Evolutionary conservation across 2,329 filamentous ascomycete species (phyloP).

Genomic region (Beauveria medogensis): DNA sequence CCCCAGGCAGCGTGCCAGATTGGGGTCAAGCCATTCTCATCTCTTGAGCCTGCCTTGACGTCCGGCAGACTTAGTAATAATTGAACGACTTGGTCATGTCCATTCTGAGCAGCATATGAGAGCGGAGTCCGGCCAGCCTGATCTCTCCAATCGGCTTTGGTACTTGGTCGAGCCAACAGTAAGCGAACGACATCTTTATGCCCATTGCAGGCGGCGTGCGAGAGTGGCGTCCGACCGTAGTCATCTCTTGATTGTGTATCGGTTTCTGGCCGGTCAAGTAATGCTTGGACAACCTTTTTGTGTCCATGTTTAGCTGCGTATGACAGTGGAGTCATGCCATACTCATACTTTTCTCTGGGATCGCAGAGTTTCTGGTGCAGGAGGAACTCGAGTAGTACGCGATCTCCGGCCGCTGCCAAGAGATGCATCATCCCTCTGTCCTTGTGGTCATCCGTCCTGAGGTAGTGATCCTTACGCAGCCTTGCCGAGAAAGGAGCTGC

Average conservation of each 20-base stretch:
- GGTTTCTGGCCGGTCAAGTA: background rate
- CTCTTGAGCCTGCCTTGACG: background rate
- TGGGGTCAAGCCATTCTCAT: background rate
- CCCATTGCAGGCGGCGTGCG: background rate
- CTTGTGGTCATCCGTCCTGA: background rate
- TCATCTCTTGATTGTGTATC: background rate
- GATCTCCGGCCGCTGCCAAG: background rate
- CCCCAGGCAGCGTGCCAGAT: background rate
- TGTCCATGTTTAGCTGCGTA: background rate
- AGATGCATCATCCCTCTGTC: background rate
- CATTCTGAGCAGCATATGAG: background rate
- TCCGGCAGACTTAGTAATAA: background rate
- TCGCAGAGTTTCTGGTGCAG: background rate
- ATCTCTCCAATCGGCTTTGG: background rate
- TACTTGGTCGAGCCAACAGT: background rate
- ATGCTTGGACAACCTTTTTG: background rate
- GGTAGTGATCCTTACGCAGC: conserved; percentile 5
- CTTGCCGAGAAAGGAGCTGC: too few species aligned
- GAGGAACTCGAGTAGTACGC: background rate
- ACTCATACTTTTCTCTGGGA: background rate
- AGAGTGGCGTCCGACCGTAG: background rate
- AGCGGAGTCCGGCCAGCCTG: background rate
- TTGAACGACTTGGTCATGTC: background rate
- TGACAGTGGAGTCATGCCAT: background rate
- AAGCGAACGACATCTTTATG: background rate